Percentiles rank a stretch among this genome's conserved stretches.
phyloP scores from a whole-genome alignment of 768 basidiomycete species.

The Arthromyces matolae region DNA sequence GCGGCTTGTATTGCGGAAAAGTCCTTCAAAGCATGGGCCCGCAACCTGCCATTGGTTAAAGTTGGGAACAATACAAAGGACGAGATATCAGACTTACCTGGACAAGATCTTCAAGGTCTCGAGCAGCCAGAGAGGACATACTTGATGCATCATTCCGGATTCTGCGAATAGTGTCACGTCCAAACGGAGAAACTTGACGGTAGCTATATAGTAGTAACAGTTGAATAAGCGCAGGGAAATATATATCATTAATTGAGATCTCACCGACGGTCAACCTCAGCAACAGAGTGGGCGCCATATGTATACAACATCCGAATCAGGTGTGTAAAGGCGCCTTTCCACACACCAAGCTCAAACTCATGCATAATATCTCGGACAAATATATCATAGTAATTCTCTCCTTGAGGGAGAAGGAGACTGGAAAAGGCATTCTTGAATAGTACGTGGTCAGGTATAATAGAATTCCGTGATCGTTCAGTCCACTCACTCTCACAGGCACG shows the following conservation, averaged over 20 bases:
- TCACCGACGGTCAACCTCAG: constrained; percentile 8
- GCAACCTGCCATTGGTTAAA: constrained; percentile 23
- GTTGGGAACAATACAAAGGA: neutral
- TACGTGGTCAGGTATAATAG: neutral
- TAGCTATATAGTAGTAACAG: constrained; percentile 19
- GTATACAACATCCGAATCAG: constrained; percentile 26
- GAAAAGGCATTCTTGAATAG: constrained; percentile 35
- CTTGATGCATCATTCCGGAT: constrained; percentile 30
- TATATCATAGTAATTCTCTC: constrained; percentile 12
- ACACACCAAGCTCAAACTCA: constrained; percentile 34
- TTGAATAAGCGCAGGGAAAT: neutral
- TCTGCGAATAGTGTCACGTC: constrained; percentile 23
- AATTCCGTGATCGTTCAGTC: neutral
- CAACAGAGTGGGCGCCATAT: constrained; percentile 1
- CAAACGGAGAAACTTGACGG: constrained; percentile 28
- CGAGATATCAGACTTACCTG: constrained; percentile 22
- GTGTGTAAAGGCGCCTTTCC: constrained; percentile 29
- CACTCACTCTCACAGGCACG: constrained; percentile 1
- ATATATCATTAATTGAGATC: neutral
- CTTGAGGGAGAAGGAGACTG: constrained; percentile 9
- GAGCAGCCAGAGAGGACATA: constrained; percentile 30
- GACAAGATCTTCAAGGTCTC: constrained; percentile 37
- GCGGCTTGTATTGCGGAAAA: constrained; percentile 19
- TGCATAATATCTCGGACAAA: constrained; percentile 31
- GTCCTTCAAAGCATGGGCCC: constrained; percentile 31